Percentiles rank a stretch among this genome's conserved stretches.
Conservation (phyloP, 1,284 basidiomycete genomes). For the Ustilago sp. region DNA sequence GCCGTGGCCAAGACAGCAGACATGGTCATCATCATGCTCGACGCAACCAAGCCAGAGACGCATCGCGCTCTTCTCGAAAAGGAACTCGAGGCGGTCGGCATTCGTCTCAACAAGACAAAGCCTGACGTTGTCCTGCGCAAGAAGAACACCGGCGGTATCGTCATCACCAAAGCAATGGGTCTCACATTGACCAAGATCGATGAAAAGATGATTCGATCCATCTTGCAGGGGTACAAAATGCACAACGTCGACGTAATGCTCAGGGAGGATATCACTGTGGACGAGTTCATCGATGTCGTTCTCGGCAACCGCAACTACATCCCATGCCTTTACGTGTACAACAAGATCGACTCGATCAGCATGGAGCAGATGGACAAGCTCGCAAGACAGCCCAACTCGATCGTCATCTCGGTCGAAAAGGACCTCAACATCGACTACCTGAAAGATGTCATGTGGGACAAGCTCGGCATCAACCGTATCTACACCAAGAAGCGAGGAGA, state of each 20-base stretch:
- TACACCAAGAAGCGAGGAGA: constrained; percentile 97
- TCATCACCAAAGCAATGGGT: constrained; percentile 72
- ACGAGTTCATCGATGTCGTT: constrained; percentile 97
- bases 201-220: constrained; percentile 91
- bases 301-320: constrained; percentile 91
- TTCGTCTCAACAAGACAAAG: constrained; percentile 87
- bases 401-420: constrained; percentile 94
- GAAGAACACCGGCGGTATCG: constrained; percentile 84
- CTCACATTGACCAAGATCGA: constrained; percentile 94
- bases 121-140: constrained; percentile 73
- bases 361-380: constrained; percentile 81
- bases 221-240: constrained; percentile 74
- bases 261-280: constrained; percentile 78
- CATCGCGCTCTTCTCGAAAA: constrained; percentile 88
- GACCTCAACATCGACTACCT: constrained; percentile 91
- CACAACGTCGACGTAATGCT: constrained; percentile 66
- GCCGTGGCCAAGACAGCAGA: constrained; percentile 86
- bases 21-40: constrained; percentile 88
- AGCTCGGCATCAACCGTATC: constrained; percentile 71
- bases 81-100: constrained; percentile 95
- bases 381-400: constrained; percentile 85
- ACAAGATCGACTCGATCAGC: constrained; percentile 72
- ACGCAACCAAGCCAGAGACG: constrained; percentile 95
- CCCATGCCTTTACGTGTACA: constrained; percentile 91
- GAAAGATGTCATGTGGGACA: constrained; percentile 84